phyloP scores from a whole-genome alignment of 306 rosid species.

The Quercus alba region DNA sequence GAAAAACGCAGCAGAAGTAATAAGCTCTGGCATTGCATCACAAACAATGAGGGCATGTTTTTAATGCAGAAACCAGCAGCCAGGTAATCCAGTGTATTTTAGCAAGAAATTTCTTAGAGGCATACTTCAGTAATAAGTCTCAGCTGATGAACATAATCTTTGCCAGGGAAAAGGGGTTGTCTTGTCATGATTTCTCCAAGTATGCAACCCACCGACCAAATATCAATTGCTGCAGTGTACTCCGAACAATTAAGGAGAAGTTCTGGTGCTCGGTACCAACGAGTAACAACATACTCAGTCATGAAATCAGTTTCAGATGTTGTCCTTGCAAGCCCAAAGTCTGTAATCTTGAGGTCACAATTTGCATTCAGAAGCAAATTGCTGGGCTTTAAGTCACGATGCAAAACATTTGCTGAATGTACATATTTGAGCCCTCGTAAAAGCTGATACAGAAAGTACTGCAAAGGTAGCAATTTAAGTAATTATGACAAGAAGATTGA shows the following conservation, averaged over 20 bases:
- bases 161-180: conserved; percentile 88
- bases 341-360: conserved; percentile 97
- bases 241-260: conserved; percentile 93
- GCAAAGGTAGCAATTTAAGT: conserved; percentile 28
- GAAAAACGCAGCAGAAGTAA: background rate
- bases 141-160: conserved; percentile 94
- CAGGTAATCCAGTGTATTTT: background rate
- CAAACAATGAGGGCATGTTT: background rate
- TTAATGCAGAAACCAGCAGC: background rate
- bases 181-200: conserved; percentile 91
- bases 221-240: conserved; percentile 93
- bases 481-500: conserved; percentile 12
- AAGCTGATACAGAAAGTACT: conserved; percentile 95
- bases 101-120: background rate
- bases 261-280: conserved; percentile 98
- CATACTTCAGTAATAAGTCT: conserved; percentile 87
- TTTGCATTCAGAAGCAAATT: conserved; percentile 87
- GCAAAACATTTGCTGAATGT: conserved; percentile 92
- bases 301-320: conserved; percentile 98
- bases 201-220: conserved; percentile 98
- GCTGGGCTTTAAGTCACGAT: conserved; percentile 97
- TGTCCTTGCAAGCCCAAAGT: conserved; percentile 98
- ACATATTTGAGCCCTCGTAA: conserved; percentile 90
- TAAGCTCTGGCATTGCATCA: background rate
- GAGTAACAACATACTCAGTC: conserved; percentile 97